Evolutionary conservation across 306 rosid species (phyloP), one percentile per base, ranked within the genome.

Genomic region (Adenanthera pavonina): DNA sequence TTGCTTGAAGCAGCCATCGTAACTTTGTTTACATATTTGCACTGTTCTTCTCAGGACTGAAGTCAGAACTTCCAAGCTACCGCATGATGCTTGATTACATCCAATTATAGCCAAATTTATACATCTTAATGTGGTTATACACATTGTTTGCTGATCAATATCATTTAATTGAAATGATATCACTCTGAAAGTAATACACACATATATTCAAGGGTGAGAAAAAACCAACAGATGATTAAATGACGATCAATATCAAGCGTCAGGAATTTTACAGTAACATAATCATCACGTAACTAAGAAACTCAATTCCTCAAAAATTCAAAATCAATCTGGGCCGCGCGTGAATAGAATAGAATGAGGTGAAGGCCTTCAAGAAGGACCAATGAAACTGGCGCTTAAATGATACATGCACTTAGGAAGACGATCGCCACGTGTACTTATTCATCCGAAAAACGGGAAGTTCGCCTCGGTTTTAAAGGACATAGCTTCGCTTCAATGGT

Each of bases 391-490:
- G 34, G 34, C 48, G 33, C 54, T 41, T 5, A 25, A 36, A 61
- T 15, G 51, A 75, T 36, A 72, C 30, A 49, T 34, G 51, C 53
- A 57, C 47, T 65, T 20, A 81, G 80, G 44, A 78, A 77, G 81
- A 81, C 69, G 76, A 78, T 83, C 80, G 73, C 85, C 69, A 83
- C 72, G 69, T 53, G 80, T 34, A n/a, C 68, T 46, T 67, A 66
- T 84, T 80, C 69, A 79, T 48, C 86, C 89, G 88, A 30, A 66
- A 78, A 87, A 79, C 79, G 75, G 72, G 77, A 72, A 73, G 86
- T 67, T 71, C 48, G 74, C 78, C 79, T 73, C 73, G 54, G 38
- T 71, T 64, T 78, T 73, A 43, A 70, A 80, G 72, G 76, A 74
- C 64, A 73, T 44, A 60, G 41, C 83, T 62, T 53, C 36, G 65